phyloP scores from a whole-genome alignment of 345 rosid species.

The Moringa oleifera region DNA sequence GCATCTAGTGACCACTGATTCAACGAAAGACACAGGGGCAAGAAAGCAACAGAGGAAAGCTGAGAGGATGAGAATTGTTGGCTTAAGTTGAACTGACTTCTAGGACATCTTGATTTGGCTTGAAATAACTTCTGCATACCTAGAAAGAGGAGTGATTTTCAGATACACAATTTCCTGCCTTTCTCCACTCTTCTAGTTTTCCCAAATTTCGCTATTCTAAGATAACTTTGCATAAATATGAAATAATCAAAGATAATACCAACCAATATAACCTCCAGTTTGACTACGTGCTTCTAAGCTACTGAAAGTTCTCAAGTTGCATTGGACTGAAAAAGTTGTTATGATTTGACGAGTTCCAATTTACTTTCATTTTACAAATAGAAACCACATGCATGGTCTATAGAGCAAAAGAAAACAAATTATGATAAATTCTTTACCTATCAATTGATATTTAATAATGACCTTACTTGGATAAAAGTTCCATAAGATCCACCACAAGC shows the following conservation, averaged over 20 bases:
- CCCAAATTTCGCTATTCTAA: neutral
- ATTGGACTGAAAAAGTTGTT: too few species aligned
- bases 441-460: neutral
- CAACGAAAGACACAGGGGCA: neutral
- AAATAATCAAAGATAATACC: too few species aligned
- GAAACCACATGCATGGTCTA: too few species aligned
- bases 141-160: too few species aligned
- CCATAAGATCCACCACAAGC: constrained; percentile 86
- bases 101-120: too few species aligned
- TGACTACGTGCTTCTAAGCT: too few species aligned
- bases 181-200: neutral
- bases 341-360: neutral
- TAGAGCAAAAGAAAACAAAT: too few species aligned
- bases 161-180: too few species aligned
- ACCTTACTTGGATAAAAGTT: constrained; percentile 90
- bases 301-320: too few species aligned
- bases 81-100: neutral
- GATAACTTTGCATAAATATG: neutral
- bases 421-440: neutral
- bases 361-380: too few species aligned
- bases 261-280: neutral
- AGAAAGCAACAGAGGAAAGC: neutral
- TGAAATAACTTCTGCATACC: too few species aligned
- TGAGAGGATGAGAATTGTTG: neutral
- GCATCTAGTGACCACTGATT: neutral